Evolutionary conservation across 495 filamentous ascomycete species (phyloP).

Genomic region (Margaritispora aquatica): DNA sequence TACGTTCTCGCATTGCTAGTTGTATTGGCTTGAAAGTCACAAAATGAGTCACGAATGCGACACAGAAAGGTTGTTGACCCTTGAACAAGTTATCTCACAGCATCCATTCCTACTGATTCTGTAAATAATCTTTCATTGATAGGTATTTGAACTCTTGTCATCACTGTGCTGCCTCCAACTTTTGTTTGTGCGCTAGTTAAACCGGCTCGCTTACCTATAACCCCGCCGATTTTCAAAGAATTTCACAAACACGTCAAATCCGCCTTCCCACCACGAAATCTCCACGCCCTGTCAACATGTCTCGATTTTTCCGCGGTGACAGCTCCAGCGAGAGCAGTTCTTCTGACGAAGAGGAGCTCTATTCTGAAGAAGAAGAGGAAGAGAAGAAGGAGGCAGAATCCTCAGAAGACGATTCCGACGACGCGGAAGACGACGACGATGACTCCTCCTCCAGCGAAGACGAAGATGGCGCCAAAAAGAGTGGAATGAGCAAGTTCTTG

Average conservation of each 20-base stretch:
- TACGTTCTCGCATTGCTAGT: too few species aligned
- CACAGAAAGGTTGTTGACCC: too few species aligned
- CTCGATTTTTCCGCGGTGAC: constrained; percentile 83
- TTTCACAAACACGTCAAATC: not conserved
- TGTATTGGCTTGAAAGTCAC: too few species aligned
- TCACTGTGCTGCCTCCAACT: too few species aligned
- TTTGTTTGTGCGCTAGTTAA: too few species aligned
- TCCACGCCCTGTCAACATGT: constrained; percentile 50
- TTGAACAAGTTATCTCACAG: too few species aligned
- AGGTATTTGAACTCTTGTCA: too few species aligned
- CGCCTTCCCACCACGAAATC: not conserved
- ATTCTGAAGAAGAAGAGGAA: constrained; percentile 68
- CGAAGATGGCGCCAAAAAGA: constrained; percentile 54
- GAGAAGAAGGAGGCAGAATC: constrained; percentile 34
- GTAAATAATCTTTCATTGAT: too few species aligned
- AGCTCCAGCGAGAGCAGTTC: constrained; percentile 43
- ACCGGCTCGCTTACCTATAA: not conserved
- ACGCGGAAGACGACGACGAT: constrained; percentile 46
- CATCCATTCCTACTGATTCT: too few species aligned
- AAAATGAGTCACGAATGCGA: not conserved
- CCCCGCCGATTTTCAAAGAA: not conserved
- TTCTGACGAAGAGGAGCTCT: constrained; percentile 87
- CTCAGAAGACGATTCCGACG: constrained; percentile 39
- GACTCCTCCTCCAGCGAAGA: constrained; percentile 59
- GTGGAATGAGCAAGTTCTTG: constrained; percentile 76